A percentile compares a stretch with the other conserved stretches of the same genome.
phyloP scores from a whole-genome alignment of 768 basidiomycete genomes.

The Hortiboletus flavorubellus region DNA sequence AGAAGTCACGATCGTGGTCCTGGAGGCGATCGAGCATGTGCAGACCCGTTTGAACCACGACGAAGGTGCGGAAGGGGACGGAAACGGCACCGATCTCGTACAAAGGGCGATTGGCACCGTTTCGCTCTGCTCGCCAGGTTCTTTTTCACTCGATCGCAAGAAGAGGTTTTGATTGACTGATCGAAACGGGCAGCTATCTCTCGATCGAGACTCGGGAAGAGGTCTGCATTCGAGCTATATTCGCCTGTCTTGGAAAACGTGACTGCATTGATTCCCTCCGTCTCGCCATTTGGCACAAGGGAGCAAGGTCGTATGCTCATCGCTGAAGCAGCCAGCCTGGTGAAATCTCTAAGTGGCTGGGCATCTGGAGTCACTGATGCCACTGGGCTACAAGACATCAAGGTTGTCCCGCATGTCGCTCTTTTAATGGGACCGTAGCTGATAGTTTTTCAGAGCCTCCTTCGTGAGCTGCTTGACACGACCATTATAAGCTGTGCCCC shows the following conservation, averaged over 20 bases:
- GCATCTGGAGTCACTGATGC: neutral
- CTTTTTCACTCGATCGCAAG: neutral
- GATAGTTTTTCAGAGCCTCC: conserved; percentile 23
- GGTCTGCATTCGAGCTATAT: conserved; percentile 19
- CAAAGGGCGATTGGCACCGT: conserved; percentile 19
- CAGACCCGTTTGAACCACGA: conserved; percentile 11
- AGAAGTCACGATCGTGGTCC: conserved; percentile 40
- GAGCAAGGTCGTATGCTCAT: conserved; percentile 22
- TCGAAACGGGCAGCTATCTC: conserved; percentile 21
- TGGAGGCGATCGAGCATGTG: conserved; percentile 38
- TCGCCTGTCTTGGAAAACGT: conserved; percentile 19
- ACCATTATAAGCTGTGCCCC: conserved; percentile 34
- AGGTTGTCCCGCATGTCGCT: conserved; percentile 9
- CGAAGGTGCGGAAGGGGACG: conserved; percentile 13
- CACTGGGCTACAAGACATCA: conserved; percentile 12
- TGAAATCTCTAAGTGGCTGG: conserved; percentile 18
- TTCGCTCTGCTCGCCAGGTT: conserved; percentile 24
- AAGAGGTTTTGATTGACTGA: neutral
- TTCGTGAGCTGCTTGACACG: conserved; percentile 34
- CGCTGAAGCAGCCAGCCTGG: conserved; percentile 15
- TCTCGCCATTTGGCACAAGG: conserved; percentile 11
- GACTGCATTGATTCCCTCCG: conserved; percentile 11
- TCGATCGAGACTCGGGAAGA: conserved; percentile 23
- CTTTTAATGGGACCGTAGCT: neutral
- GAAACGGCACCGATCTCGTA: conserved; percentile 6